Conservation (phyloP, 495 filamentous ascomycete genomes). For the Chaetomidium leptoderma region DNA sequence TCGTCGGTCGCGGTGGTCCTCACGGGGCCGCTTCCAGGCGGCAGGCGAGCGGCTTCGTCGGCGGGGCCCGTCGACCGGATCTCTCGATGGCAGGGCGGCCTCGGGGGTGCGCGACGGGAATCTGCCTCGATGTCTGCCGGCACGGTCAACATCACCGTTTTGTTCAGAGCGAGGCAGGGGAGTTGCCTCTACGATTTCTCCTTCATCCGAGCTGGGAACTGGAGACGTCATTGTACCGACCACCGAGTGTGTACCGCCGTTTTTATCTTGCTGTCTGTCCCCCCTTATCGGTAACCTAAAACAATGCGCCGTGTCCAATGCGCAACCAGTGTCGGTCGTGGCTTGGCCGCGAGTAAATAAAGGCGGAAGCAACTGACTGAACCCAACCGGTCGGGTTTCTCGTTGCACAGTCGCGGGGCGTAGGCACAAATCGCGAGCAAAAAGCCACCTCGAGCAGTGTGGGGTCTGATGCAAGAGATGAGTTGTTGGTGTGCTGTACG, state of each 20-base stretch:
- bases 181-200: constrained; percentile 79
- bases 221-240: constrained; percentile 46
- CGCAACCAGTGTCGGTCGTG: constrained; percentile 17
- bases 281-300: not conserved
- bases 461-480: not conserved
- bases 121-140: constrained; percentile 65
- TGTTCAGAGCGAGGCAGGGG: constrained; percentile 48
- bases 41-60: constrained; percentile 43
- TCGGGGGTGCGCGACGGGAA: constrained; percentile 65
- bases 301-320: not conserved
- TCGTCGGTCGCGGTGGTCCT: constrained; percentile 49
- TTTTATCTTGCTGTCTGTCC: not conserved
- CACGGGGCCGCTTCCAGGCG: constrained; percentile 65
- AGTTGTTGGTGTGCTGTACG: no score
- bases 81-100: constrained; percentile 70
- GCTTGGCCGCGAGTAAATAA: no score
- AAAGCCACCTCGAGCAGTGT: not conserved
- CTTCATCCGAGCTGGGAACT: constrained; percentile 63
- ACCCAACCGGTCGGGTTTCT: constrained; percentile 24
- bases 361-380: no score
- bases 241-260: constrained; percentile 7
- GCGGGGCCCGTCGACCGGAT: constrained; percentile 52
- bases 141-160: constrained; percentile 60
- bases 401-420: not conserved
- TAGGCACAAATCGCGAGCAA: not conserved